These are phyloP conservation scores for Rosa rugosa DNA, from an alignment of 306 rosid species.

Conservation along the genomic window DNA sequence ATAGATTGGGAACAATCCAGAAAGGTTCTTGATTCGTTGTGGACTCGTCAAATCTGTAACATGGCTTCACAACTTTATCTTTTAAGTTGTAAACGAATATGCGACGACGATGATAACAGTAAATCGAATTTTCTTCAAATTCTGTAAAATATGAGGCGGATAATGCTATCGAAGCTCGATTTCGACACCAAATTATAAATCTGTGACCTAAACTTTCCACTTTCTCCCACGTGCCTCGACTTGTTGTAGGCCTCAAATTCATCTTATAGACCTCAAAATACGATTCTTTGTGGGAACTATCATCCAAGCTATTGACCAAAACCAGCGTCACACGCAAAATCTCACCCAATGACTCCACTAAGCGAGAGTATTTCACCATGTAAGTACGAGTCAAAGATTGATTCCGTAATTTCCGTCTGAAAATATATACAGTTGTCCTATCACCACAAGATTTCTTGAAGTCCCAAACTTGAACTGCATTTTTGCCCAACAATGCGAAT, in stretches of 20 bases:
- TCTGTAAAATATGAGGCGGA: neutral
- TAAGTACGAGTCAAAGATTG: too few relatives aligned
- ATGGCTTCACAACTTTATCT: neutral
- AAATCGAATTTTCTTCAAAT: neutral
- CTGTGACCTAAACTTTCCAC: neutral
- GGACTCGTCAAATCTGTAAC: neutral
- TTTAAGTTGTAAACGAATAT: neutral
- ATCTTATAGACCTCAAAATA: neutral
- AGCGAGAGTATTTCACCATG: too few relatives aligned
- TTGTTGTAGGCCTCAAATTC: too few relatives aligned
- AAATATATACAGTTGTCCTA: too few relatives aligned
- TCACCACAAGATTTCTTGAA: too few relatives aligned
- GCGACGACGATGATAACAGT: neutral
- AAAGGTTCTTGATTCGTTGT: neutral
- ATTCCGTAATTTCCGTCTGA: too few relatives aligned
- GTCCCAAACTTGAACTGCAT: neutral
- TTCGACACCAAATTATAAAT: too few relatives aligned
- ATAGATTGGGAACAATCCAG: neutral
- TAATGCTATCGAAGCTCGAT: neutral
- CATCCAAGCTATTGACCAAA: neutral
- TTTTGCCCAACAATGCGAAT: too few relatives aligned
- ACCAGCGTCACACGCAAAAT: neutral
- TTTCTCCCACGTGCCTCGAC: neutral
- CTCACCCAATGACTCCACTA: neutral
- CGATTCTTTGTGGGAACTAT: too few relatives aligned